Percentiles rank a stretch among this genome's conserved stretches.
Evolutionary conservation across 257 asterid species (phyloP).

Genomic region (Salvia miltiorrhiza): DNA sequence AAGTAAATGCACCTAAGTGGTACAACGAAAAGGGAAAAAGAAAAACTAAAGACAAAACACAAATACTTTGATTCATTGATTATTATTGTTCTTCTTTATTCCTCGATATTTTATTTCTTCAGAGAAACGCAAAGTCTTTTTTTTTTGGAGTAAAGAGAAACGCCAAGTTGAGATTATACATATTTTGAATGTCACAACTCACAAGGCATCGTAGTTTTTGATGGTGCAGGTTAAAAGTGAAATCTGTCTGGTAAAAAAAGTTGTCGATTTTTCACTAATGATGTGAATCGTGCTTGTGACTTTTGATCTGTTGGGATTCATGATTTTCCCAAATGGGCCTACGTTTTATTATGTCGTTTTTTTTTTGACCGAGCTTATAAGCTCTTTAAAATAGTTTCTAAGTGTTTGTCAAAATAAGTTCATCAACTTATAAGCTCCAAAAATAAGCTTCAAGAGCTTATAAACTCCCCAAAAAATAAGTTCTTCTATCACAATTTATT

Average conservation of each 20-base stretch:
- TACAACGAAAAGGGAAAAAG: too few relatives aligned
- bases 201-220: background rate
- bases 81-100: background rate
- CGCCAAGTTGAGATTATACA: conserved; percentile 1
- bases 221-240: conserved; percentile 10
- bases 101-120: background rate
- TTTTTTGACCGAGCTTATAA: too few relatives aligned
- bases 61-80: too few relatives aligned
- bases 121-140: too few relatives aligned
- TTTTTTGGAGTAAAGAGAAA: conserved; percentile 2
- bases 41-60: too few relatives aligned
- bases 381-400: too few relatives aligned
- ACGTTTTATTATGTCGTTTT: background rate
- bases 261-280: background rate
- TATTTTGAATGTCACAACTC: background rate
- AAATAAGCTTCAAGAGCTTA: too few relatives aligned
- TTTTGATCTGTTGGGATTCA: background rate
- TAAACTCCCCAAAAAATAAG: too few relatives aligned
- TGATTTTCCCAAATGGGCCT: background rate
- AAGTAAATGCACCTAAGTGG: too few relatives aligned
- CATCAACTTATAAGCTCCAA: too few relatives aligned
- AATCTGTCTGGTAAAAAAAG: background rate
- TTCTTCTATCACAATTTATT: too few relatives aligned
- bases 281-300: background rate
- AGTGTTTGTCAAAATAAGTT: too few relatives aligned